These are phyloP conservation scores for Russula ochroleuca DNA, from an alignment of 768 basidiomycete genomes.

Conservation along the genomic window DNA sequence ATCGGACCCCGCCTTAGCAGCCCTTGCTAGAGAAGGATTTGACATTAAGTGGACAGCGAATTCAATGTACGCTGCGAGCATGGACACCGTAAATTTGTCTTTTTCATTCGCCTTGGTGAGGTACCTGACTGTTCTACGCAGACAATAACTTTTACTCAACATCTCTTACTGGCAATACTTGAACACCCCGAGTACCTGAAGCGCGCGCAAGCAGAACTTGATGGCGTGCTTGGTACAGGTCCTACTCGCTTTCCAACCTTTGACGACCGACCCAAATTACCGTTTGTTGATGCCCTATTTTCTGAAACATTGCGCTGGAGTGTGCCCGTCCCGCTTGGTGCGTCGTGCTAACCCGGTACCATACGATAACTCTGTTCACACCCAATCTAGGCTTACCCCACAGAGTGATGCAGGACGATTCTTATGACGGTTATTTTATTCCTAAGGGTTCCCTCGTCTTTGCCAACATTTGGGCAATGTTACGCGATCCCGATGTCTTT, in stretches of 20 bases:
- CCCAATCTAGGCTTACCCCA: slow-evolving; percentile 53
- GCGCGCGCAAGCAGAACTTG: slow-evolving; percentile 60
- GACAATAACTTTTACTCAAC: slow-evolving; percentile 53
- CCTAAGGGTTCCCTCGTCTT: slow-evolving; percentile 63
- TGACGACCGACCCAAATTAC: slow-evolving; percentile 50
- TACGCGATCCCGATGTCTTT: slow-evolving; percentile 32
- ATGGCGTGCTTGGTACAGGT: slow-evolving; percentile 50
- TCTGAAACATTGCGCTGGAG: slow-evolving; percentile 56
- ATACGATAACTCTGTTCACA: neutral
- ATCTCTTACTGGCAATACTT: slow-evolving; percentile 68
- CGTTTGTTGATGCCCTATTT: slow-evolving; percentile 56
- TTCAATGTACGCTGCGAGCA: slow-evolving; percentile 66
- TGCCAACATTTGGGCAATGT: slow-evolving; percentile 55
- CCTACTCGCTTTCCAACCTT: slow-evolving; percentile 51
- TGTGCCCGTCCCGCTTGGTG: slow-evolving; percentile 54
- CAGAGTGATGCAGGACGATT: slow-evolving; percentile 59
- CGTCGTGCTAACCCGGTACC: slow-evolving; percentile 23
- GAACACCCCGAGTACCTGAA: slow-evolving; percentile 51
- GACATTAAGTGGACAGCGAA: slow-evolving; percentile 82
- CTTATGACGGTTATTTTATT: slow-evolving; percentile 55
- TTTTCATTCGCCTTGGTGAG: neutral
- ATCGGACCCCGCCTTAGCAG: slow-evolving; percentile 33
- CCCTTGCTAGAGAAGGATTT: slow-evolving; percentile 43
- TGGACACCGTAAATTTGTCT: slow-evolving; percentile 52
- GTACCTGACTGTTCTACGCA: slow-evolving; percentile 27